phyloP scores from a whole-genome alignment of 148 eudicot species.

The Amaranthus cruentus region DNA sequence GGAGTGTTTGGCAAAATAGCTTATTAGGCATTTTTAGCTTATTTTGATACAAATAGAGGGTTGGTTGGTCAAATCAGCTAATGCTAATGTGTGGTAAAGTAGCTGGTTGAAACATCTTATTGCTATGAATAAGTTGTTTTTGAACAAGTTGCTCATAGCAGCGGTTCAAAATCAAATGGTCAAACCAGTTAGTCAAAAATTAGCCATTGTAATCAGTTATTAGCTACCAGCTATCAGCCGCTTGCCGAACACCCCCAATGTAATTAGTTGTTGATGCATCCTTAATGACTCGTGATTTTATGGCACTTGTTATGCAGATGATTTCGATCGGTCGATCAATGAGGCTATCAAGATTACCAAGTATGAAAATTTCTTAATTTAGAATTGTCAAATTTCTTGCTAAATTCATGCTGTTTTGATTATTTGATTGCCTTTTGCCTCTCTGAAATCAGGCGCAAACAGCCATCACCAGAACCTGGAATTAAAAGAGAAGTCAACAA shows the following conservation, averaged over 20 bases:
- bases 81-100: no score
- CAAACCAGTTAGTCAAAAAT: background rate
- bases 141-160: no score
- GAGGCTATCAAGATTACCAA: constrained; percentile 80
- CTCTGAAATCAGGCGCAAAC: constrained; percentile 48
- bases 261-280: background rate
- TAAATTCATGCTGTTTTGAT: background rate
- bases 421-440: background rate
- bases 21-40: no score
- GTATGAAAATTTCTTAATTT: constrained; percentile 35
- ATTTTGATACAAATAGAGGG: no score
- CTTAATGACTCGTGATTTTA: constrained; percentile 9
- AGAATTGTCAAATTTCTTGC: background rate
- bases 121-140: no score
- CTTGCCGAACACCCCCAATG: background rate
- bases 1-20: background rate
- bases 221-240: no score
- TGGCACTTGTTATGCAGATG: constrained; percentile 35
- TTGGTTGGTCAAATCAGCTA: no score
- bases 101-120: no score
- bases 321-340: constrained; percentile 60
- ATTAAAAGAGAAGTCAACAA: constrained; percentile 41
- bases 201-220: no score
- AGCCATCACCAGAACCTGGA: constrained; percentile 54
- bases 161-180: no score